Percentiles rank a stretch among this genome's conserved stretches.
phyloP scores from a whole-genome alignment of 2,329 filamentous ascomycete genomes.

The Orbilia blumenaviensis region DNA sequence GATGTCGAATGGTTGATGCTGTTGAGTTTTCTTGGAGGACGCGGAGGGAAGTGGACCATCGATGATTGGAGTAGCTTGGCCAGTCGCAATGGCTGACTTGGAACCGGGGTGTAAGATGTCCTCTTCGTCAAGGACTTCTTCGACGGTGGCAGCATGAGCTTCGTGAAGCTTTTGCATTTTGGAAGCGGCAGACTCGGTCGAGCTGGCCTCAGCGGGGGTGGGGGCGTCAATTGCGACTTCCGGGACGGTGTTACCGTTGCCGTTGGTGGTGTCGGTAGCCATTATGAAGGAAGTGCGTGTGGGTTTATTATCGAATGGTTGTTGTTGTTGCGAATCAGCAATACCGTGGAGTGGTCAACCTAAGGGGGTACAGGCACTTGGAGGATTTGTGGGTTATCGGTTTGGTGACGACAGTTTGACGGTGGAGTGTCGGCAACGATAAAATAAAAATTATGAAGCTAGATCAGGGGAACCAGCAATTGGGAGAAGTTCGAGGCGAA shows the following conservation, averaged over 20 bases:
- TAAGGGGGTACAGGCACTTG: conserved; percentile 52
- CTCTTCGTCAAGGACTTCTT: conserved; percentile 84
- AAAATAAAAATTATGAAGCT: neutral
- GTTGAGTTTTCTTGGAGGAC: conserved; percentile 55
- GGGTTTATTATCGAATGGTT: conserved; percentile 33
- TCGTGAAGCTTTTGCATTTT: conserved; percentile 72
- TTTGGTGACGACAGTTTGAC: conserved; percentile 44
- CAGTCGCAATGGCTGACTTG: conserved; percentile 60
- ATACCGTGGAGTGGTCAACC: conserved; percentile 54
- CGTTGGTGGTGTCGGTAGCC: conserved; percentile 47
- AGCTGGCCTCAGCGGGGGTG: conserved; percentile 8
- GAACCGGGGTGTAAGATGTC: conserved; percentile 69
- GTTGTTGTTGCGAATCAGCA: conserved; percentile 47
- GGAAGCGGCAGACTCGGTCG: conserved; percentile 64
- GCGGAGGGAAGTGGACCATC: conserved; percentile 56
- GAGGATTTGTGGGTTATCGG: conserved; percentile 43
- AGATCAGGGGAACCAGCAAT: neutral
- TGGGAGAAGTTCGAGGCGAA: neutral
- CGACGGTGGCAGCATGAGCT: conserved; percentile 71
- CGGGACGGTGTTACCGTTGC: conserved; percentile 52
- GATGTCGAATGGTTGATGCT: conserved; percentile 75
- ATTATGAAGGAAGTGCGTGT: no score
- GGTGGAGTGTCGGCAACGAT: conserved; percentile 31
- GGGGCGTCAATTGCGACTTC: conserved; percentile 56
- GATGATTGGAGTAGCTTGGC: conserved; percentile 59